Base-by-base conservation (phyloP, 805 yeast species). In the Barnettozyma vustinii region DNA sequence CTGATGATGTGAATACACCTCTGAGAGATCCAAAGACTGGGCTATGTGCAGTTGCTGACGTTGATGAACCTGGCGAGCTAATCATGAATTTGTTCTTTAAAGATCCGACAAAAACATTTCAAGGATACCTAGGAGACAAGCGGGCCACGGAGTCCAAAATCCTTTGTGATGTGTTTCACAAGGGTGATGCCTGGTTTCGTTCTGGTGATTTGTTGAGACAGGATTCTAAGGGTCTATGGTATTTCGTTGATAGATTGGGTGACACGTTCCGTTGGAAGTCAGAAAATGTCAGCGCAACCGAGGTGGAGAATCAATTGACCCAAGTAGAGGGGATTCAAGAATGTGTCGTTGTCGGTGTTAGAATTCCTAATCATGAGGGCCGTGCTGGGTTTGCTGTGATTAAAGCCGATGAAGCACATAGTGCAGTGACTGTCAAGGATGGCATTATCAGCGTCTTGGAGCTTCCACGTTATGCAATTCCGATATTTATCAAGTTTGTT, bases 251-350 rank as follows among this genome's bases (percentile, higher is more conserved):
- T 71, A 74, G 98, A 61, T 69, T 92, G 60, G 98, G 98, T 39
- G 98, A 91, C 62, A 92, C 97, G 0, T 91, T 87, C 71, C 76
- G 98, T 58, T 91, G 98, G 98, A 92, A 89, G 69, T 85, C 96
- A 2, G 98, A 91, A 69, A 91, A 91, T 65, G 97, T 92, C 10
- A 82, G 94, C 16, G 90, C 97, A 13, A 83, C 91, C 32, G 97
- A 91, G 69, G 97, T 91, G 37, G 97, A 92, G 63, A 86, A 84
- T 61, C 83, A 81, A 61, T 66, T 87, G 26, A 63, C 70, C 26
- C 69, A 65, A 21, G 53, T 62, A 30, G 56, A 57, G 18, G 55
- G 62, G 5, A 70, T 85, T 43, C 75, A 76, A 52, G 88, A 84
- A 52, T 79, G 84, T 12, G 90, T 88, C 42, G 96, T 91, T 20